Conservation (phyloP, 108 stramenopile genomes). For the Seminavis robusta region DNA sequence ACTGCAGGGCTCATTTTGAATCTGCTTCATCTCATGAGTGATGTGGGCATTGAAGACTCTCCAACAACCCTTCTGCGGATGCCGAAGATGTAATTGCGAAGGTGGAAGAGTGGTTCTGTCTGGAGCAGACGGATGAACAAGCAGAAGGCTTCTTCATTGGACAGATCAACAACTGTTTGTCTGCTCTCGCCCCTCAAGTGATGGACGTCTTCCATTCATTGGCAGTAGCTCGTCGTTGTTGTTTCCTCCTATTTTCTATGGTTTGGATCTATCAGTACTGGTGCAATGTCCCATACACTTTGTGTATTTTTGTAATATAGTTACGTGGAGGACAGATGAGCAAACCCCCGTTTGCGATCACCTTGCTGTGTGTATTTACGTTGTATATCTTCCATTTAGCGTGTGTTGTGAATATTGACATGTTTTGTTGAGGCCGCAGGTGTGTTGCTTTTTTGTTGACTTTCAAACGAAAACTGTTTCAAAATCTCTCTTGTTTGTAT, state of each 20-base stretch:
- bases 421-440: too few relatives aligned
- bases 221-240: conserved; percentile 58
- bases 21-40: conserved; percentile 94
- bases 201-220: conserved; percentile 94
- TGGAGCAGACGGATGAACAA: conserved; percentile 94
- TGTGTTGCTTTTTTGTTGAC: background rate
- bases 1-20: conserved; percentile 95
- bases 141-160: conserved; percentile 89
- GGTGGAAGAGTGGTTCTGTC: conserved; percentile 91
- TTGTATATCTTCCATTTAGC: too few relatives aligned
- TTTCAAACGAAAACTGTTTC: conserved; percentile 38
- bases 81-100: conserved; percentile 87
- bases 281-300: too few relatives aligned
- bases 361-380: too few relatives aligned
- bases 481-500: conserved; percentile 53
- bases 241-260: too few relatives aligned
- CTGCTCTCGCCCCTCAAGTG: conserved; percentile 84
- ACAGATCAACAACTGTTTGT: conserved; percentile 83
- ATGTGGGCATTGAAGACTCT: conserved; percentile 97
- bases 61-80: conserved; percentile 86
- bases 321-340: too few relatives aligned
- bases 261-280: too few relatives aligned
- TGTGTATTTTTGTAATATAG: too few relatives aligned
- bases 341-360: too few relatives aligned
- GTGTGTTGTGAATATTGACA: too few relatives aligned